Percentiles rank a stretch among this genome's conserved stretches.
These are phyloP conservation scores for Neofusicoccum cordaticola DNA, from an alignment of 2,329 filamentous ascomycete species.

Conservation along the genomic window DNA sequence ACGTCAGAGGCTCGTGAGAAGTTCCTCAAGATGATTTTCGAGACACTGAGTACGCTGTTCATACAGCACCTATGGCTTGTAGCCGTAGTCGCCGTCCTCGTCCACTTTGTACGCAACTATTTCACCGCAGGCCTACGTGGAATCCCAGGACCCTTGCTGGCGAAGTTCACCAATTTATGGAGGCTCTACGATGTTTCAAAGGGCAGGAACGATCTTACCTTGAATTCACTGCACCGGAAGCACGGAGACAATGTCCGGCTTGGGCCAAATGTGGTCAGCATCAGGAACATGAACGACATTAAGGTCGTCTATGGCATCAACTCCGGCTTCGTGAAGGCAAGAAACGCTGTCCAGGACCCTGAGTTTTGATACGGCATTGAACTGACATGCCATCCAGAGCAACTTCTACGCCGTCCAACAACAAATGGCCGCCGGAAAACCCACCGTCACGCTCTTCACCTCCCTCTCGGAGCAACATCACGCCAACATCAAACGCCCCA, in stretches of 20 bases:
- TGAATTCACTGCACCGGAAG: slow-evolving; percentile 58
- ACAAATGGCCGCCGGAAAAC: neutral
- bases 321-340: slow-evolving; percentile 40
- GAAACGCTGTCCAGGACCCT: neutral
- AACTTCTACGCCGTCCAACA: slow-evolving; percentile 8
- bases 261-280: slow-evolving; percentile 68
- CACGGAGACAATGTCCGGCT: slow-evolving; percentile 73
- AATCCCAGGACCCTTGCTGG: slow-evolving; percentile 59
- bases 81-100: neutral
- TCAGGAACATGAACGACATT: neutral
- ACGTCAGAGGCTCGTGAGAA: neutral
- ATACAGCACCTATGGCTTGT: neutral
- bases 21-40: neutral
- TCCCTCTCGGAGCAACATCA: slow-evolving; percentile 23
- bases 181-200: slow-evolving; percentile 52
- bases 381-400: neutral
- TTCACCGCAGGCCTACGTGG: slow-evolving; percentile 21
- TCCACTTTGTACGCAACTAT: neutral
- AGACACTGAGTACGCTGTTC: neutral
- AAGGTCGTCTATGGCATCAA: slow-evolving; percentile 66
- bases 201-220: slow-evolving; percentile 20
- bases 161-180: slow-evolving; percentile 71
- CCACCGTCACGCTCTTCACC: neutral
- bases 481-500: slow-evolving; percentile 11
- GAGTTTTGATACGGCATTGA: neutral